Conservation (phyloP, 2,329 filamentous ascomycete genomes). For the Arthroderma uncinatum region DNA sequence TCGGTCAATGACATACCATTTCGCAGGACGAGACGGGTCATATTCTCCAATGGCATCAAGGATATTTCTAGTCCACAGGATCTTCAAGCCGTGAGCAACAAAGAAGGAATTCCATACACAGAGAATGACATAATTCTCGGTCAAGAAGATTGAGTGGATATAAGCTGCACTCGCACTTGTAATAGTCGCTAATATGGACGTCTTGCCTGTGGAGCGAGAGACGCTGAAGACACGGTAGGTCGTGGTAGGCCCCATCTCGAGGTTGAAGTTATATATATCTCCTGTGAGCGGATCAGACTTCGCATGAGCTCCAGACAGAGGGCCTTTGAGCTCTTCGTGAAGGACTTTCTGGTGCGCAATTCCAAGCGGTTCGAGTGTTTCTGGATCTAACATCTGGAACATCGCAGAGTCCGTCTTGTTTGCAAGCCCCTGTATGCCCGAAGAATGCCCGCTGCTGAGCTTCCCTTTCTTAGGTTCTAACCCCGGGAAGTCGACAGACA, state of each 20-base stretch:
- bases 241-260: constrained; percentile 47
- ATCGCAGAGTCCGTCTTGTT: constrained; percentile 49
- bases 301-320: constrained; percentile 58
- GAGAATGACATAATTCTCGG: constrained; percentile 57
- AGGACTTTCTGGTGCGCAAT: constrained; percentile 49
- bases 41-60: constrained; percentile 57
- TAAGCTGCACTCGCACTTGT: constrained; percentile 50
- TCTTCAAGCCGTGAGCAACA: constrained; percentile 45
- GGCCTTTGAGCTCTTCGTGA: constrained; percentile 58
- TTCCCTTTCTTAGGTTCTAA: constrained; percentile 23
- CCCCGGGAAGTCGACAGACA: constrained; percentile 55
- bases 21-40: constrained; percentile 44
- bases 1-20: constrained; percentile 67
- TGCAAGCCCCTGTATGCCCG: constrained; percentile 41
- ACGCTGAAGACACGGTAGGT: constrained; percentile 61
- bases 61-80: constrained; percentile 56
- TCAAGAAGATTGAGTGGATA: constrained; percentile 73
- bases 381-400: constrained; percentile 54
- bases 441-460: constrained; percentile 19
- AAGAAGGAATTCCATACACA: constrained; percentile 60
- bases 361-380: constrained; percentile 61
- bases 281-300: constrained; percentile 60
- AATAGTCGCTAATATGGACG: constrained; percentile 60
- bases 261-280: constrained; percentile 72
- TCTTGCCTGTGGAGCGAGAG: constrained; percentile 51